Percentiles rank a stretch among this genome's conserved stretches.
These are phyloP conservation scores for Linderniella brevidens DNA, from an alignment of 257 asterid genomes.

Conservation along the genomic window DNA sequence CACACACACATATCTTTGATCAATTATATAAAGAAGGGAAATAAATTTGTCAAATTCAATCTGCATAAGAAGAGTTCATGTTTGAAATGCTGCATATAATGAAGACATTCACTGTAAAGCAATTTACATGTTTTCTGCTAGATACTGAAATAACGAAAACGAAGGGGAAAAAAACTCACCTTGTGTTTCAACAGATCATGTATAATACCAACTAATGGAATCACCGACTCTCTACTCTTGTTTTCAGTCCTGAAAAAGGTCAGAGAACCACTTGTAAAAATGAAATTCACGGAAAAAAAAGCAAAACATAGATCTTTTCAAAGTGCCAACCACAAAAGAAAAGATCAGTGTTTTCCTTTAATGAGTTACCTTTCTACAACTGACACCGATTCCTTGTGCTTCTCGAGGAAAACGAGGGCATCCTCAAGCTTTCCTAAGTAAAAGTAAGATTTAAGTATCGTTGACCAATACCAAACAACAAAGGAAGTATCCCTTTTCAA, in stretches of 20 bases:
- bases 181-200: slow-evolving; percentile 57
- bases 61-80: slow-evolving; percentile 10
- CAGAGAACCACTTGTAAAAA: slow-evolving; percentile 1
- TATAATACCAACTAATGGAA: slow-evolving; percentile 56
- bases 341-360: slow-evolving; percentile 9
- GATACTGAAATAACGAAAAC: neutral
- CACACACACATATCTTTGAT: neutral
- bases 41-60: slow-evolving; percentile 5
- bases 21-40: slow-evolving; percentile 6
- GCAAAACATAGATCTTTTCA: no score
- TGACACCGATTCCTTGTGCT: slow-evolving; percentile 46
- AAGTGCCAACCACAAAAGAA: neutral
- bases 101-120: no score
- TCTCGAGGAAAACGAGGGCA: slow-evolving; percentile 51
- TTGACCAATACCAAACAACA: slow-evolving; percentile 51
- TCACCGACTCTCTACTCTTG: slow-evolving; percentile 34
- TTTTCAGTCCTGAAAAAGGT: slow-evolving; percentile 28
- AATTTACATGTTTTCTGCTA: no score
- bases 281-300: no score
- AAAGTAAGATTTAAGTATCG: slow-evolving; percentile 56
- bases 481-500: slow-evolving; percentile 36
- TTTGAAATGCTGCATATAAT: no score
- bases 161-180: slow-evolving; percentile 40
- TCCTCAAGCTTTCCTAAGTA: slow-evolving; percentile 79
- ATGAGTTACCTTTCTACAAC: slow-evolving; percentile 29